phyloP scores from a whole-genome alignment of 2,329 filamentous ascomycete genomes.

The Cryphonectria japonica region DNA sequence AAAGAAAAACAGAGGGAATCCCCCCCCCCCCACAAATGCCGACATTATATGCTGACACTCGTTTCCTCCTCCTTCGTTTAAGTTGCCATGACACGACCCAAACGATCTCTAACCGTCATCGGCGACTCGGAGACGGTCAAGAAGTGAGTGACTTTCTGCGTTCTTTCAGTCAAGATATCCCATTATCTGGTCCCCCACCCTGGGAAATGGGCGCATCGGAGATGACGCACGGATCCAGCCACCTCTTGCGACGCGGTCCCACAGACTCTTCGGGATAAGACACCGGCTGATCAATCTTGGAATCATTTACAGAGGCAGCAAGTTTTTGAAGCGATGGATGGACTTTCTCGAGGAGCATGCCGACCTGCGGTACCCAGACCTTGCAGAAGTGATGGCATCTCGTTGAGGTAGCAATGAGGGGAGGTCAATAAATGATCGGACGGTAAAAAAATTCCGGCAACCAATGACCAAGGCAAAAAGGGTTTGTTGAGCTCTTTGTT shows the following conservation, averaged over 20 bases:
- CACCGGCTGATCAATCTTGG: conserved; percentile 28
- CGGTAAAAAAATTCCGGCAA: neutral
- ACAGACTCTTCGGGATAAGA: neutral
- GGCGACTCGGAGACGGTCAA: conserved; percentile 94
- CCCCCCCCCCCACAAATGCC: neutral
- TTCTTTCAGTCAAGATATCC: conserved; percentile 22
- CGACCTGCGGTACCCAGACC: conserved; percentile 85
- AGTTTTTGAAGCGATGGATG: conserved; percentile 91
- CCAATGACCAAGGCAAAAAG: neutral
- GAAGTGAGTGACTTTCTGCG: conserved; percentile 62
- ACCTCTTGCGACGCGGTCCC: conserved; percentile 14
- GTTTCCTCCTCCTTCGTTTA: conserved; percentile 13
- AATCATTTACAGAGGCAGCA: conserved; percentile 67
- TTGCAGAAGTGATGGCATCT: conserved; percentile 45
- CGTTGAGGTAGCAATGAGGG: conserved; percentile 30
- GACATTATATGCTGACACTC: conserved; percentile 35
- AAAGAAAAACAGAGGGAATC: neutral
- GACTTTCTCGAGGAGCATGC: conserved; percentile 85
- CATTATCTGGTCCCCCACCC: neutral
- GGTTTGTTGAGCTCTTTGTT: no score
- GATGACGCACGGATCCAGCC: conserved; percentile 11
- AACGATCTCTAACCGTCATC: conserved; percentile 85
- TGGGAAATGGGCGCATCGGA: conserved; percentile 2
- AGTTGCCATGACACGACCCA: conserved; percentile 97
- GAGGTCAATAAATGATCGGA: neutral